Conservation (phyloP, 2,329 filamentous ascomycete species). For the Colletotrichum chrysophilum region DNA sequence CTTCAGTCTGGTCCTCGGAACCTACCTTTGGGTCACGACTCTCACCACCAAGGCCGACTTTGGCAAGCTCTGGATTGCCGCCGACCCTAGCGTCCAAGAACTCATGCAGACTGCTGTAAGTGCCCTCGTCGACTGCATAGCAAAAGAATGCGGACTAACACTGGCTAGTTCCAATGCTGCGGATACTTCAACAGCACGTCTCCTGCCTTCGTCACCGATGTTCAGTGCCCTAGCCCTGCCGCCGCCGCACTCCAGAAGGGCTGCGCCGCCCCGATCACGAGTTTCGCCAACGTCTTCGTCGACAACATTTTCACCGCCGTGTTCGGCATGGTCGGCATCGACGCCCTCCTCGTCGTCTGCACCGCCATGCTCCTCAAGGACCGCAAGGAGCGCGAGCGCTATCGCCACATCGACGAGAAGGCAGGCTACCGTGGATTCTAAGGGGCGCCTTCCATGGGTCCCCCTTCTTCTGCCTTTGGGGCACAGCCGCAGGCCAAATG, state of each 20-base stretch:
- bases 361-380: slow-evolving; percentile 81
- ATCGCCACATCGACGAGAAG: slow-evolving; percentile 84
- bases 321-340: slow-evolving; percentile 79
- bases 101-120: slow-evolving; percentile 74
- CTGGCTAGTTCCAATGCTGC: slow-evolving; percentile 74
- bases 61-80: slow-evolving; percentile 62
- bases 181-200: slow-evolving; percentile 77
- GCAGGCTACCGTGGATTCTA: slow-evolving; percentile 57
- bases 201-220: slow-evolving; percentile 74
- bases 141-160: slow-evolving; percentile 25
- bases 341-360: slow-evolving; percentile 71
- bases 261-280: slow-evolving; percentile 71
- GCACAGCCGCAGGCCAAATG: background rate
- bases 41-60: slow-evolving; percentile 71
- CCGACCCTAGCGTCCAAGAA: slow-evolving; percentile 63
- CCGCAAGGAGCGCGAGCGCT: slow-evolving; percentile 79
- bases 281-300: slow-evolving; percentile 73
- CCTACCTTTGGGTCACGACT: slow-evolving; percentile 76
- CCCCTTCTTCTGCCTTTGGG: background rate
- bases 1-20: slow-evolving; percentile 70
- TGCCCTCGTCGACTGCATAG: background rate
- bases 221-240: slow-evolving; percentile 71
- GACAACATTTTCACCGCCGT: slow-evolving; percentile 80
- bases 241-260: slow-evolving; percentile 73
- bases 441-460: background rate